phyloP scores from a whole-genome alignment of 2,329 filamentous ascomycete species.

The Colletotrichum brevisporum region DNA sequence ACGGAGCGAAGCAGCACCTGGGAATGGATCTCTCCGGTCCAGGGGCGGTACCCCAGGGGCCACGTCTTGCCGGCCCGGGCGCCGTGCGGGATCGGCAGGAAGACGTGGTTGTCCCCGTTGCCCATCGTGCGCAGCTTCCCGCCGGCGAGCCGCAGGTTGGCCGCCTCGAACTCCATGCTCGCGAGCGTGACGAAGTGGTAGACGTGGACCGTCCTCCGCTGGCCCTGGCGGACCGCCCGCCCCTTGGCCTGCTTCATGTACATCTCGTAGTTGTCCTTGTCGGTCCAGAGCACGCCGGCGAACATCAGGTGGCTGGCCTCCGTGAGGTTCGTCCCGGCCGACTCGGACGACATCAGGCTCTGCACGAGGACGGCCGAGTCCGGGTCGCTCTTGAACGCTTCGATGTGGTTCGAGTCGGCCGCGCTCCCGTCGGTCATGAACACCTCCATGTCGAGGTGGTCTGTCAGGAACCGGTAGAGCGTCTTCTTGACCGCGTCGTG shows the following conservation, averaged over 20 bases:
- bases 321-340: constrained; percentile 58
- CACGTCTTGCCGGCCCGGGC: not conserved
- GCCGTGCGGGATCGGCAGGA: constrained; percentile 13
- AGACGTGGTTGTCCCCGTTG: not conserved
- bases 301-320: constrained; percentile 60
- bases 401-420: constrained; percentile 38
- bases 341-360: constrained; percentile 54
- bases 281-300: constrained; percentile 50
- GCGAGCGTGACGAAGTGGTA: constrained; percentile 56
- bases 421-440: constrained; percentile 26
- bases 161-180: constrained; percentile 58
- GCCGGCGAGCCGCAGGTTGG: constrained; percentile 41
- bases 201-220: constrained; percentile 53
- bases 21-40: not conserved
- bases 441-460: constrained; percentile 41
- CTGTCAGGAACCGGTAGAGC: constrained; percentile 37
- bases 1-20: constrained; percentile 27
- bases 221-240: constrained; percentile 56
- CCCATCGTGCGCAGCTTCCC: constrained; percentile 16
- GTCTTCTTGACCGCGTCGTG: constrained; percentile 48
- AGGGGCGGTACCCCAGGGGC: constrained; percentile 22
- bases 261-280: constrained; percentile 51
- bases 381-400: constrained; percentile 46
- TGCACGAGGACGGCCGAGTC: constrained; percentile 52
- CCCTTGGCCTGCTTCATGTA: constrained; percentile 58